These are phyloP conservation scores for Cornus controversa DNA, from an alignment of 148 eudicot genomes.

Conservation along the genomic window DNA sequence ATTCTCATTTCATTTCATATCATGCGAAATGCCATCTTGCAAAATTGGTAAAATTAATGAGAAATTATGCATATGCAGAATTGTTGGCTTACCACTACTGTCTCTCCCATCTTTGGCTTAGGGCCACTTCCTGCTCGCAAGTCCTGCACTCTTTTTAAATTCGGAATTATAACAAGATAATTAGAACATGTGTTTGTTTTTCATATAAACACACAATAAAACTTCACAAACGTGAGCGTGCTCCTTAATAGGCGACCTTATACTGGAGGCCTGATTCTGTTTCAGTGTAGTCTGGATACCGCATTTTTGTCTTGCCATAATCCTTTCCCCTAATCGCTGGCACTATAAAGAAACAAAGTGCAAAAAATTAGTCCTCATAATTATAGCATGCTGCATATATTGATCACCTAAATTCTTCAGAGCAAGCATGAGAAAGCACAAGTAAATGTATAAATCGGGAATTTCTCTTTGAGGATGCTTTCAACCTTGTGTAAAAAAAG, in stretches of 20 bases:
- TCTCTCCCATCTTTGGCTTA: conserved; percentile 72
- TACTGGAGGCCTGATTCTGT: conserved; percentile 86
- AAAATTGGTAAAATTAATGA: not conserved
- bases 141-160: conserved; percentile 61
- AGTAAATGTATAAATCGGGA: no score
- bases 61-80: not conserved
- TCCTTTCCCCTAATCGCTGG: conserved; percentile 96
- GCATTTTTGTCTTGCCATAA: conserved; percentile 94
- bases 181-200: conserved; percentile 6
- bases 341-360: conserved; percentile 50
- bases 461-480: no score
- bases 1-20: not conserved
- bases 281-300: conserved; percentile 82
- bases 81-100: conserved; percentile 68
- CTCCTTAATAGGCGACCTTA: conserved; percentile 52
- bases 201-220: conserved; percentile 7
- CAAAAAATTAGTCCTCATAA: conserved; percentile 21
- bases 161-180: conserved; percentile 17
- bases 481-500: no score
- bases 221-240: conserved; percentile 5
- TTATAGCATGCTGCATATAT: conserved; percentile 14
- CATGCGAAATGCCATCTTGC: not conserved
- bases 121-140: conserved; percentile 78
- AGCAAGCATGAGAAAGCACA: not conserved
- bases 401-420: conserved; percentile 15